Base-by-base conservation (phyloP, 2,329 filamentous ascomycete species). In the Drechslerella dactyloides region DNA sequence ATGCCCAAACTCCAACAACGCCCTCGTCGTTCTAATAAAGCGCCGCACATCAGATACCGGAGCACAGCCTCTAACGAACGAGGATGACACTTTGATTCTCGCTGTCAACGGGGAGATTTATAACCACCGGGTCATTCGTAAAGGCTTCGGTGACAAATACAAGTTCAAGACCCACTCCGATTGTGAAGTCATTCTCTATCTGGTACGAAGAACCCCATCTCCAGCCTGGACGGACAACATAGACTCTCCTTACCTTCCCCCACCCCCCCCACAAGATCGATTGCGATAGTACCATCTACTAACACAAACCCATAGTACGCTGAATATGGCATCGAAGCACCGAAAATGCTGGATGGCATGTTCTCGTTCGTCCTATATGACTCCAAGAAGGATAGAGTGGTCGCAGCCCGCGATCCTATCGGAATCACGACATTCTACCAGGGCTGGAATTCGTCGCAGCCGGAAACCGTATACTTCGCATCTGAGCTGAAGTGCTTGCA, bases 101-200 rank as follows among this genome's bases (percentile, higher is more conserved):
- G 93, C 94, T 75, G 94, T 97, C 86, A 99, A 99, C 82, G 94
- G 94, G 82, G 94, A 99, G 81, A 99, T 99, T 80, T 99, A 99
- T 86, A 99, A 99, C 87, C 94, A 99, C 83, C 90, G 93, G 79
- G 86, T 96, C 78, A 85, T 99, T 78, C 89, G 94, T 79, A 97
- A 97, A 83, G 84, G 84, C 77, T 84, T 97, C 77, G 91, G 91
- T 82, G 87, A 84, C 72, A 86, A 88, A 40, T 97, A 97, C 82
- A 89, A 93, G 81, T 99, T 97, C 88, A 97, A 97, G 88, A 99
- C 94, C 75, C 90, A 94, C 79, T 97, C 93, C 40, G 94, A 99
- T 79, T 99, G 94, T 82, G 94, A 99, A 82, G 93, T 99, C 79
- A 96, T 99, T 81, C 96, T 99, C 79, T 94, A 96, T 76, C 81